Base-by-base conservation (phyloP, 768 basidiomycete genomes). In the Exidia glandulosa region DNA sequence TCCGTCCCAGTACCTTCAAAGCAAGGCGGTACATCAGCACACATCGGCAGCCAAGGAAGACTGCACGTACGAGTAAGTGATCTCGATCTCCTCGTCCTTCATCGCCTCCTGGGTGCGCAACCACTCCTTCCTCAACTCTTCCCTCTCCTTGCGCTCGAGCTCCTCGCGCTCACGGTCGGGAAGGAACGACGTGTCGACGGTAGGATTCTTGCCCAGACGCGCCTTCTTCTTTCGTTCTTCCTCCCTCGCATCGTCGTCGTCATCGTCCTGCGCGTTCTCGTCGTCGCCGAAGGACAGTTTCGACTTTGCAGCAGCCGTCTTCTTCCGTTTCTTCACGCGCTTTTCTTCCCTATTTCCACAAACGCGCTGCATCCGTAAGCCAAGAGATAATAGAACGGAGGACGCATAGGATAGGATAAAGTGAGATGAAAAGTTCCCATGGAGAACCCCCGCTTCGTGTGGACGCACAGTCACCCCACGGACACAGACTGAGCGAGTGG, bases 131-230 rank as follows among this genome's bases (percentile, higher is more conserved):
- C 96, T 79, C 41, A 99, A 77, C 56, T 88, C 81, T 70, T 99
- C 96, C 37, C 95, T 79, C 70, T 94, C 87, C 61, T 81, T 81
- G 16, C 94, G 82, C 71, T 99, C 96, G 7, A 83, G 82, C 69
- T 94, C 94, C 68, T 99, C 96, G 12, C 96, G 87, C 27, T 94
- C 93, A n/a, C 96, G 83, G 71, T 99, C 96, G 1, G 96, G 96
- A 7, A 99, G 79, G 75, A 99, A 99, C 1, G 94, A 97, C 0
- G 96, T 99, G 68, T 98, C 96, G 32, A 98, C 96, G 48, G 87
- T 79, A 1, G 96, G 96, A 65, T 98, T 97, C 77, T 99, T 98
- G 71, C 87, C 84, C 45, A 94, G 16, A 19, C 41, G 12, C 16
- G n/a, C 67, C 66, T 13, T 73, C 70, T 3, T 69, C 76, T 6